A percentile compares a stretch with the other conserved stretches of the same genome.
Evolutionary conservation across 2,329 filamentous ascomycete species (phyloP).

Genomic region (Aspergillus thermomutatus): DNA sequence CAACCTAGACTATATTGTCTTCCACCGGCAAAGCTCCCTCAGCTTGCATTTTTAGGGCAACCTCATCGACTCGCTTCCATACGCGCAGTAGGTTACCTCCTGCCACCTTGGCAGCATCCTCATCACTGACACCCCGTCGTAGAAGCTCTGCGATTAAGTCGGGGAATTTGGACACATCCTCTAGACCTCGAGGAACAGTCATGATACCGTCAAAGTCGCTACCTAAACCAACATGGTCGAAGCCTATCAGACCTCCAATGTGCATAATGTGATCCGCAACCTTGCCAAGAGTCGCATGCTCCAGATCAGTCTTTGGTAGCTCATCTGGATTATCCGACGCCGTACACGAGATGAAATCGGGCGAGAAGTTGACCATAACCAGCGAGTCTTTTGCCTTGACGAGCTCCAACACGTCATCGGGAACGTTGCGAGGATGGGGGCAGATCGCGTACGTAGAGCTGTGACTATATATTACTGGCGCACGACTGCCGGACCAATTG

Average conservation of each 20-base stretch:
- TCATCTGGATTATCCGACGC: constrained; percentile 58
- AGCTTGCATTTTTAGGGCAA: constrained; percentile 64
- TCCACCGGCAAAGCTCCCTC: constrained; percentile 48
- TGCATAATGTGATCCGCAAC: constrained; percentile 78
- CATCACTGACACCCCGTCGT: constrained; percentile 67
- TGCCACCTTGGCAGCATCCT: constrained; percentile 69
- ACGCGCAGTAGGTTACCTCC: constrained; percentile 81
- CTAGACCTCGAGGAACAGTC: constrained; percentile 66
- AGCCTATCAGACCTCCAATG: constrained; percentile 80
- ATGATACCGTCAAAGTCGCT: constrained; percentile 77
- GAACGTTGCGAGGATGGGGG: constrained; percentile 86
- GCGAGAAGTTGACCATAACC: constrained; percentile 88
- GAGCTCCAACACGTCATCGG: constrained; percentile 74
- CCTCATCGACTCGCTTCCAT: constrained; percentile 73
- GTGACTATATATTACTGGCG: constrained; percentile 86
- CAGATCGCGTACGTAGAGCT: constrained; percentile 78
- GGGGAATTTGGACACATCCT: constrained; percentile 82
- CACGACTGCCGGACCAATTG: constrained; percentile 67
- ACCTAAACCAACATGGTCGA: constrained; percentile 81
- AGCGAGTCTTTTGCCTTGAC: constrained; percentile 71
- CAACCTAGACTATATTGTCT: constrained; percentile 28
- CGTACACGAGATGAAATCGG: constrained; percentile 76
- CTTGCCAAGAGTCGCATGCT: constrained; percentile 70
- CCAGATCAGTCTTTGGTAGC: constrained; percentile 64
- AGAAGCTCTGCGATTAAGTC: constrained; percentile 73